Evolutionary conservation across 305 asterid genomes (phyloP).

Genomic region (Salvia sclarea): DNA sequence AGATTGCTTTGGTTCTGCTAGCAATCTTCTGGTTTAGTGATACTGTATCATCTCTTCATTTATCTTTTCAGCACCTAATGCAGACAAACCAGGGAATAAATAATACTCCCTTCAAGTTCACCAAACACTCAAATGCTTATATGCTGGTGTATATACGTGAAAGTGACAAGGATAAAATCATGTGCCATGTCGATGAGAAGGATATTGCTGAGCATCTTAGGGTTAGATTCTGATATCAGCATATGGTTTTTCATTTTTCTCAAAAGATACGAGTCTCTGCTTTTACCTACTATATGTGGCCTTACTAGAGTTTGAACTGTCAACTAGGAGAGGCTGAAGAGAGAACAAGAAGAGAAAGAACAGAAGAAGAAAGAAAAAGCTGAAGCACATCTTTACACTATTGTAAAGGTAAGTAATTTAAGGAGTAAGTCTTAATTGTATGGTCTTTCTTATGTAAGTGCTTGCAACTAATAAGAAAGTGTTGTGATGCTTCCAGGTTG

Average conservation of each 20-base stretch:
- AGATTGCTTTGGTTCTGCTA: constrained; percentile 22
- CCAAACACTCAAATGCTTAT: constrained; percentile 66
- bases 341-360: constrained; percentile 54
- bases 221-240: constrained; percentile 52
- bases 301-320: constrained; percentile 28
- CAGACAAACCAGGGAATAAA: constrained; percentile 55
- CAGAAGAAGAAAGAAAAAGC: constrained; percentile 56
- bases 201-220: constrained; percentile 54
- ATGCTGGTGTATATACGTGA: constrained; percentile 74
- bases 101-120: constrained; percentile 49
- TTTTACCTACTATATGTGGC: constrained; percentile 22
- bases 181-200: constrained; percentile 56
- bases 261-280: not conserved
- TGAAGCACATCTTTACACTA: constrained; percentile 54
- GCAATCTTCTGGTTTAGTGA: constrained; percentile 23
- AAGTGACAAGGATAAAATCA: constrained; percentile 59
- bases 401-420: constrained; percentile 46
- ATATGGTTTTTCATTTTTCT: constrained; percentile 29
- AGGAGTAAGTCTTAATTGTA: not conserved
- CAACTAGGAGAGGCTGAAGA: constrained; percentile 52
- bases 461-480: constrained; percentile 14
- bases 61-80: constrained; percentile 40
- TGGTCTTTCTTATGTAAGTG: constrained; percentile 7
- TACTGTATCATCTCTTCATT: constrained; percentile 25
- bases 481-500: constrained; percentile 44